phyloP scores from a whole-genome alignment of 768 basidiomycete genomes.

The Termitomyces sp. region DNA sequence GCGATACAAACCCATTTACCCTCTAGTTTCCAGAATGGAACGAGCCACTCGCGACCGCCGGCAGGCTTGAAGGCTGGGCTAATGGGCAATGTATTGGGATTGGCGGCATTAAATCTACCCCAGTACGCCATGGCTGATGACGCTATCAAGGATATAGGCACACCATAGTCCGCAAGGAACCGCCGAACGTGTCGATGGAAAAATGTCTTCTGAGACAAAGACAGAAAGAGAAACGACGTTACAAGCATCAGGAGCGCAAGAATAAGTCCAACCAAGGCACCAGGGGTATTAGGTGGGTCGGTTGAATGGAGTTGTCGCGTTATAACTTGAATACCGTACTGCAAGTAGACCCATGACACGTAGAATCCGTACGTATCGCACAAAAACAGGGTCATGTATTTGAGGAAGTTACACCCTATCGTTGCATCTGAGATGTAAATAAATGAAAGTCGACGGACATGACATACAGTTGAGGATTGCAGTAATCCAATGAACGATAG shows the following conservation, averaged over 20 bases:
- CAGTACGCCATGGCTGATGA: conserved; percentile 80
- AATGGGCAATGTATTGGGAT: conserved; percentile 65
- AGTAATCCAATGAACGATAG: conserved; percentile 81
- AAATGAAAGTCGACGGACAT: not conserved
- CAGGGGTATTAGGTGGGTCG: conserved; percentile 33
- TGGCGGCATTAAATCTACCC: conserved; percentile 65
- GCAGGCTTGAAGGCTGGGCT: conserved; percentile 69
- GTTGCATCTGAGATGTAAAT: not conserved
- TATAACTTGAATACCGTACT: conserved; percentile 85
- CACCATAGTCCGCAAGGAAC: conserved; percentile 84
- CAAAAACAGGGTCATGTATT: conserved; percentile 85
- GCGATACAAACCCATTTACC: conserved; percentile 89
- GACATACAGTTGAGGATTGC: conserved; percentile 68
- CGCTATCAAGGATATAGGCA: conserved; percentile 83
- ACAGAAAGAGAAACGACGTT: conserved; percentile 69
- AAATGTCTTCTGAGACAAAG: conserved; percentile 55
- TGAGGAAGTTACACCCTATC: conserved; percentile 76
- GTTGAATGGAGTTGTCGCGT: conserved; percentile 59
- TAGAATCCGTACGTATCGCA: conserved; percentile 95
- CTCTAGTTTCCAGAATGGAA: conserved; percentile 84
- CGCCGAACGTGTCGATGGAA: conserved; percentile 74
- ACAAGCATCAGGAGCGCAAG: conserved; percentile 77
- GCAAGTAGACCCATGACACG: conserved; percentile 85
- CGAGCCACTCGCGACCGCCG: conserved; percentile 74
- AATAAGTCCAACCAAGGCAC: conserved; percentile 61